Evolutionary conservation across 495 filamentous ascomycete species (phyloP), one percentile per base, ranked within the genome.

Genomic region (Aspergillus baeticus): DNA sequence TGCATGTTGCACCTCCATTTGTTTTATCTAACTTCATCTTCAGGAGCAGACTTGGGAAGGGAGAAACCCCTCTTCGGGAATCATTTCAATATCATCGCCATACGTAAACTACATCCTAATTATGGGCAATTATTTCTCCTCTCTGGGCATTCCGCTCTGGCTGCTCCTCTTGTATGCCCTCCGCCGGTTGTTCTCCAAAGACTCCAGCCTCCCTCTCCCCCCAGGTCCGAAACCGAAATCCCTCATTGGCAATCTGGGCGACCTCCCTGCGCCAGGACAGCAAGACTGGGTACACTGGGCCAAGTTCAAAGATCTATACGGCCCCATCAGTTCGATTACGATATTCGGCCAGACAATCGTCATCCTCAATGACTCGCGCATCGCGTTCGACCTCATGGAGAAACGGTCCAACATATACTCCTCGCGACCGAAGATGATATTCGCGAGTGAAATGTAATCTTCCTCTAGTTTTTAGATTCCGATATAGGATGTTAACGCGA

Each of bases 261-360:
- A 81, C 52, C 55, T 79, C 2, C 78, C 78, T 6, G 53, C 64
- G 2, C 63, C 68, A 2, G 74, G 73, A 1, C 60, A 57, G 22
- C 61, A 66, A 2, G 76, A 80, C 48, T 70, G 65, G 53, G 54
- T 68, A 22, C 76, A 82, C 56, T 81, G 76, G 76, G 37, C 73
- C 3, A 63, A 74, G 41, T 72, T 75, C 58, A 81, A 79, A 55
- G 68, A 79, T 38, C 45, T 66, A 11, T 81, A 81, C 53, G 77
- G 81, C 7, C 76, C 78, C 0, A 74, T 84, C n/a, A 83, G 78
- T 60, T 83, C 79, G 14, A 50, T 84, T 2, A 78, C 69, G 3
- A 64, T 80, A 6, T 46, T 81, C 21, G 79, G 77, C 10, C 69
- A 75, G 53, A 74, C 71, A 0, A 68, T 82, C 6, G 60, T 83